Conservation (phyloP, 805 yeast genomes). For the Maudiozyma saulgeensis region DNA sequence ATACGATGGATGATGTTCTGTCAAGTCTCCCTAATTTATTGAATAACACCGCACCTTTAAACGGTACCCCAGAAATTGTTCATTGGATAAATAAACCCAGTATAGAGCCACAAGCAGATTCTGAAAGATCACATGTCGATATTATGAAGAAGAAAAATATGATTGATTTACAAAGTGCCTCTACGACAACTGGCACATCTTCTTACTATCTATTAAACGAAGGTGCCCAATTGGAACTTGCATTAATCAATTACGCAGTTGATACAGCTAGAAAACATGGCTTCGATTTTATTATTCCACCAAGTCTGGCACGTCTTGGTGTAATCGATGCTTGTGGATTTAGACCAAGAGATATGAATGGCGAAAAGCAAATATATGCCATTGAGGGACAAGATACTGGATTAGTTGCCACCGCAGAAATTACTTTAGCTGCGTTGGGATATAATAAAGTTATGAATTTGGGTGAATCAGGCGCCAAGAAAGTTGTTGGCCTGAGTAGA, state of each 20-base stretch:
- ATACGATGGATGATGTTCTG: conserved; percentile 32
- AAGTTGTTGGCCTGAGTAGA: conserved; percentile 71
- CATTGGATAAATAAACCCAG: conserved; percentile 38
- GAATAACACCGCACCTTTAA: conserved; percentile 37
- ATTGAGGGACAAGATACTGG: conserved; percentile 46
- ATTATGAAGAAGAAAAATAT: conserved; percentile 63
- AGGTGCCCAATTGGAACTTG: conserved; percentile 85
- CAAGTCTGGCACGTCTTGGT: conserved; percentile 73
- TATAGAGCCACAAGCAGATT: conserved; percentile 10
- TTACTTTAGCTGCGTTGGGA: conserved; percentile 77
- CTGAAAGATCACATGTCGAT: conserved; percentile 48
- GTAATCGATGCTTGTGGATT: conserved; percentile 86
- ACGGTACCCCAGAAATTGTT: conserved; percentile 34
- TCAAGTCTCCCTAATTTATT: conserved; percentile 57
- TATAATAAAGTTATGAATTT: conserved; percentile 40
- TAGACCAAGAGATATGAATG: conserved; percentile 80
- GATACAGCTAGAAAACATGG: conserved; percentile 58
- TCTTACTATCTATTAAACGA: conserved; percentile 81
- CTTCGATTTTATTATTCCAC: conserved; percentile 67
- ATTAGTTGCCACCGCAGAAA: conserved; percentile 91
- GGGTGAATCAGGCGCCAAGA: conserved; percentile 39
- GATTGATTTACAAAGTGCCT: conserved; percentile 61
- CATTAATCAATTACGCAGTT: conserved; percentile 72
- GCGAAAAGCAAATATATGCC: conserved; percentile 76
- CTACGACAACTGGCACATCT: conserved; percentile 67